phyloP scores from a whole-genome alignment of 1,284 basidiomycete genomes.

The Ustilago trichophora region DNA sequence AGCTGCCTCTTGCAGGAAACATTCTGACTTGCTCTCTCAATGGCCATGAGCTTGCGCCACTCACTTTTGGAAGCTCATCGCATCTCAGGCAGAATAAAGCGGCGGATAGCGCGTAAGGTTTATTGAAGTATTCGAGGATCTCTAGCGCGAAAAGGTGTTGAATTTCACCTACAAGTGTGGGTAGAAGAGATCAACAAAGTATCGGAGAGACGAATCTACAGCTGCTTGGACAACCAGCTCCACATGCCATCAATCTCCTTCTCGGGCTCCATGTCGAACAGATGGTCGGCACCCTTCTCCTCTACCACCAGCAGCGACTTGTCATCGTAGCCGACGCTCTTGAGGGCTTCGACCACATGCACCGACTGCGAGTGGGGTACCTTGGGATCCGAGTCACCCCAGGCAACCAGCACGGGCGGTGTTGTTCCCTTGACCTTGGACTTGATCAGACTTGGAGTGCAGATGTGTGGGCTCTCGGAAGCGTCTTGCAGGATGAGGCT shows the following conservation, averaged over 20 bases:
- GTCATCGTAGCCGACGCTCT: constrained; percentile 22
- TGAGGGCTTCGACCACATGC: constrained; percentile 40
- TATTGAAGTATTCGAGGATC: too few species aligned
- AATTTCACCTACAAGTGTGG: too few species aligned
- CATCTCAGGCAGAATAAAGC: too few species aligned
- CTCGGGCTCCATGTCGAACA: constrained; percentile 44
- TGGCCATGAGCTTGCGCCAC: too few species aligned
- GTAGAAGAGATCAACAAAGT: too few species aligned
- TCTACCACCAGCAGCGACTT: constrained; percentile 18
- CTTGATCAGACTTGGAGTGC: constrained; percentile 34
- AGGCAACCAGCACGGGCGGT: constrained; percentile 39
- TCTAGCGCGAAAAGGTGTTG: too few species aligned
- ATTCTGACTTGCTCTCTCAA: too few species aligned
- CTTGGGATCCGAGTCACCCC: constrained; percentile 43
- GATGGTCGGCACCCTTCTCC: constrained; percentile 39
- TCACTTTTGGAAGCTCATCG: too few species aligned
- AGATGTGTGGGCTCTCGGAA: constrained; percentile 17
- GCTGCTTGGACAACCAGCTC: constrained; percentile 24
- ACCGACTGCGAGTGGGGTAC: constrained; percentile 48
- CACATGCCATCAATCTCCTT: constrained; percentile 35
- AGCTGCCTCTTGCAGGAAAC: too few species aligned
- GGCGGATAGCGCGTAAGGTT: too few species aligned
- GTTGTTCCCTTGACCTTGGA: not conserved
- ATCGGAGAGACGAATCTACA: not conserved
- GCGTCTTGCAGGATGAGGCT: constrained; percentile 27